These are phyloP conservation scores for Wallacemonas collosoma DNA, from an alignment of 208 protist species.

Conservation along the genomic window DNA sequence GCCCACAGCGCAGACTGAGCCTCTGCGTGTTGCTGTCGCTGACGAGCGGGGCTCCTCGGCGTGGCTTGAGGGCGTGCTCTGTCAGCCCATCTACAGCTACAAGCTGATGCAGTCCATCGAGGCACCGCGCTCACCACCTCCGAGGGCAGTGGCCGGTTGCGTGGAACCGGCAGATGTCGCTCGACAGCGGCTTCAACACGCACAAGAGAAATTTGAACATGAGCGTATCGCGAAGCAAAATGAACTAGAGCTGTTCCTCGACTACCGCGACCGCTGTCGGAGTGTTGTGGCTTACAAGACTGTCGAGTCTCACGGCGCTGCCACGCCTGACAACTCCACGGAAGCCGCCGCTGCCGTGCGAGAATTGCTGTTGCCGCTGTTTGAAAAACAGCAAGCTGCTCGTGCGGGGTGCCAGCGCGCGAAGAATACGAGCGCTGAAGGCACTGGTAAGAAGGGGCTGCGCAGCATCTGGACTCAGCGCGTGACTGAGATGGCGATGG, in stretches of 20 bases:
- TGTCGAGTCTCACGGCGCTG: neutral
- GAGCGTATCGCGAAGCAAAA: slow-evolving; percentile 48
- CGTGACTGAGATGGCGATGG: slow-evolving; percentile 54
- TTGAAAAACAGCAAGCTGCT: slow-evolving; percentile 9
- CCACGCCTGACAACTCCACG: neutral
- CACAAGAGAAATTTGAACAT: slow-evolving; percentile 63
- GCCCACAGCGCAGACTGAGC: neutral
- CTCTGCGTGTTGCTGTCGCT: neutral
- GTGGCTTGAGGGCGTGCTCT: slow-evolving; percentile 23
- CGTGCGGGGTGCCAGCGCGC: neutral
- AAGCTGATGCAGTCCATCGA: slow-evolving; percentile 23
- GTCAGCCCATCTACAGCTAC: slow-evolving; percentile 57
- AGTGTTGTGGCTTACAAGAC: slow-evolving; percentile 31
- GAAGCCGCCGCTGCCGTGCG: slow-evolving; percentile 3
- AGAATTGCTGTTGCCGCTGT: slow-evolving; percentile 21
- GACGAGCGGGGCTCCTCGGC: neutral
- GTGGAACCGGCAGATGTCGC: slow-evolving; percentile 3
- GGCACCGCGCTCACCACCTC: neutral
- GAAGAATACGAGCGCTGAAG: neutral
- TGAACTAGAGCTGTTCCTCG: slow-evolving; percentile 52
- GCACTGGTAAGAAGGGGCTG: slow-evolving; percentile 4
- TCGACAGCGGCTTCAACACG: slow-evolving; percentile 26
- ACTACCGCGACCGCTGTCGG: slow-evolving; percentile 52
- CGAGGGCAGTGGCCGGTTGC: neutral
- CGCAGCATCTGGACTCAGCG: slow-evolving; percentile 53